Evolutionary conservation across 441 rosid species (phyloP).

Genomic region (Kokia cookei): DNA sequence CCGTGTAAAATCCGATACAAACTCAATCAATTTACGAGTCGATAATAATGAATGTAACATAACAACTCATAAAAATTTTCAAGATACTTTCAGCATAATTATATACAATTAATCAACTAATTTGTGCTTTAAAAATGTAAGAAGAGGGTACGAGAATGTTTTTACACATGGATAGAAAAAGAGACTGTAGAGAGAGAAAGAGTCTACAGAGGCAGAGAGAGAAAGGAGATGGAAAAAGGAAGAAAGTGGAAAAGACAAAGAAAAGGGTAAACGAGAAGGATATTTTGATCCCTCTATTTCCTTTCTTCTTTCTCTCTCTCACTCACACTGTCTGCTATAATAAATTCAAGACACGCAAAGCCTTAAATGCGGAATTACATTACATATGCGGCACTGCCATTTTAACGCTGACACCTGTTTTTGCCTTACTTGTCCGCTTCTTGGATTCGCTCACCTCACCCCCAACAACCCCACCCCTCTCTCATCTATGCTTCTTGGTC

Average conservation of each 20-base stretch:
- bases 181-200: not conserved
- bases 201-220: not conserved
- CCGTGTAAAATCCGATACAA: no score
- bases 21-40: no score
- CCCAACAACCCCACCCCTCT: not conserved
- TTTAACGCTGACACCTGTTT: slow-evolving; percentile 19
- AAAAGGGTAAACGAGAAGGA: not conserved
- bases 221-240: not conserved
- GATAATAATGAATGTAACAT: no score
- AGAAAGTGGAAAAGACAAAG: not conserved
- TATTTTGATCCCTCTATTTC: not conserved
- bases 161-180: not conserved
- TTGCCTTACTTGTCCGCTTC: slow-evolving; percentile 24
- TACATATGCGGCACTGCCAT: slow-evolving; percentile 7
- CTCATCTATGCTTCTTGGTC: not conserved
- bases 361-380: slow-evolving; percentile 23
- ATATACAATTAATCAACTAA: not conserved
- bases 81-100: no score
- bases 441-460: slow-evolving; percentile 21
- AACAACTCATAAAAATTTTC: no score
- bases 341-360: slow-evolving; percentile 20
- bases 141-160: not conserved
- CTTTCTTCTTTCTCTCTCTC: no score
- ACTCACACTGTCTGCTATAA: not conserved
- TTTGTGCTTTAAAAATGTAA: not conserved